Evolutionary conservation across 129 eudicot genomes (phyloP), one percentile per base, ranked within the genome.

Genomic region (Sambucus nigra): DNA sequence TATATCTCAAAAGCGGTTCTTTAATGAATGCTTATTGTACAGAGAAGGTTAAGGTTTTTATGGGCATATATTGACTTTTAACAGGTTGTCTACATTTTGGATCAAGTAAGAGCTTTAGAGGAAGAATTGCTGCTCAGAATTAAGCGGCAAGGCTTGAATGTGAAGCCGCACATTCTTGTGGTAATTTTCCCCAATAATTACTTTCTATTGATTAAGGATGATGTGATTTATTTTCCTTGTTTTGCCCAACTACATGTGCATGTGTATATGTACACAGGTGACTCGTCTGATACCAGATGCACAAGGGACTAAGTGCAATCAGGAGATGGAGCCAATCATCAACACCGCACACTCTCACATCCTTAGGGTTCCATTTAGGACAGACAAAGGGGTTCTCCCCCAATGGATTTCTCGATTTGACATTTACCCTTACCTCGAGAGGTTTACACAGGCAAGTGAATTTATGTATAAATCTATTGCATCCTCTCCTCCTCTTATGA

Each of bases 351-450:
- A 88, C 66, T 83, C 87, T n/a, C 87, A 83, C 71, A 88, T 88
- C 48, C 80, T 88, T 11, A 70, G 96, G 55, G 79, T 88, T 38
- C 96, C 96, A 26, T 83, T 88, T 50, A 68, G 65, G 29, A 83
- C 94, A 16, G 76, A 74, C 8, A 69, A 74, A 25, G 94, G 94
- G 57, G 31, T 83, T 56, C 77, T 88, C 11, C 79, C 59, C 42
- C 94, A 79, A 67, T 88, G 96, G 96, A 64, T 88, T 35, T 88
- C 96, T 5, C 76, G 94, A 35, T 88, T 88, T 29, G 96, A 88
- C 56, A 75, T 83, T 24, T 88, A 88, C 71, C 94, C 94, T 11
- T 88, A 71, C 69, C 53, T 88, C 48, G 96, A 83, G 70, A 78
- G 58, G 47, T 83, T 80, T 59, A 23, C 94, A 38, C 71, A 83